Evolutionary conservation across 805 yeast species (phyloP).

Genomic region (Starmerella vaccinii): DNA sequence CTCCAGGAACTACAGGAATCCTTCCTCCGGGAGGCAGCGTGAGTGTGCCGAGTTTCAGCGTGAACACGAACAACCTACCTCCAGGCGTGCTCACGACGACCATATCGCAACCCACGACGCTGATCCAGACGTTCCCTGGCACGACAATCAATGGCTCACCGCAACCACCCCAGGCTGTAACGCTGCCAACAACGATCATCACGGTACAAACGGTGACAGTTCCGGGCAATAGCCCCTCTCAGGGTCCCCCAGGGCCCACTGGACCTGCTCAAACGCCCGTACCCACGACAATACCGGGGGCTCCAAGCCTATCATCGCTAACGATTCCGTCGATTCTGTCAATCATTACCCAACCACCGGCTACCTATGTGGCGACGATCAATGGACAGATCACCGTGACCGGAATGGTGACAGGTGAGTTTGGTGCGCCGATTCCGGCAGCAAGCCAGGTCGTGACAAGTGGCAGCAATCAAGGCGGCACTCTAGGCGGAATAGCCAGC

Average conservation of each 20-base stretch:
- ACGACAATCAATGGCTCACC: conserved; percentile 4
- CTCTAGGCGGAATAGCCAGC: conserved; percentile 22
- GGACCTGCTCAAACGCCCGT: neutral
- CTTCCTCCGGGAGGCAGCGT: conserved; percentile 11
- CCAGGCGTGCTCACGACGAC: conserved; percentile 4
- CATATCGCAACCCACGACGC: neutral
- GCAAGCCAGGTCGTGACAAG: conserved; percentile 12
- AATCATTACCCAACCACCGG: conserved; percentile 15
- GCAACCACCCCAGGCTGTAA: neutral
- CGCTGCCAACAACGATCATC: neutral
- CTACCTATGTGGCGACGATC: conserved; percentile 13
- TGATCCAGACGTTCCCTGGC: conserved; percentile 2
- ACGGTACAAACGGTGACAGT: conserved; percentile 1
- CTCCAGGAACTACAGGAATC: conserved; percentile 24
- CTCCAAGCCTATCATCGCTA: conserved; percentile 6
- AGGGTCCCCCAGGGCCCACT: neutral
- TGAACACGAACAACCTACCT: neutral
- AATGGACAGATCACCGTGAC: conserved; percentile 15
- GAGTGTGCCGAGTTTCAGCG: conserved; percentile 2
- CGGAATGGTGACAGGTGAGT: conserved; percentile 13
- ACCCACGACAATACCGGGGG: neutral
- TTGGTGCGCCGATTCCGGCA: conserved; percentile 4
- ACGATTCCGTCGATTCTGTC: conserved; percentile 16
- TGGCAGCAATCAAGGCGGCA: conserved; percentile 13
- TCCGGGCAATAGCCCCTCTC: neutral